These are phyloP conservation scores for Zasmidium angulare DNA, from an alignment of 2,329 filamentous ascomycete species.

Conservation along the genomic window DNA sequence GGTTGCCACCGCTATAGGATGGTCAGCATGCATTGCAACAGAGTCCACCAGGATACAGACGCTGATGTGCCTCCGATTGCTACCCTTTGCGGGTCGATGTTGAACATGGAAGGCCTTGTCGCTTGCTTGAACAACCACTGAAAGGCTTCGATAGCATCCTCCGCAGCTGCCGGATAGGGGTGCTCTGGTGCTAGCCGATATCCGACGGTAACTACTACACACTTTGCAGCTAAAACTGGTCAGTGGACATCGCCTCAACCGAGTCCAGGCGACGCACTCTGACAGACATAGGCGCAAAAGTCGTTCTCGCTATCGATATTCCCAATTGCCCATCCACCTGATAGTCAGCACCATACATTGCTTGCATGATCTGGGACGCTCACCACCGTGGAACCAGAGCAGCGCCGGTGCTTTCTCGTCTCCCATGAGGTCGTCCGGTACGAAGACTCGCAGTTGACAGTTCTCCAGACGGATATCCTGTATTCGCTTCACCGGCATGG, in stretches of 20 bases:
- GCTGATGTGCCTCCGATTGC: conserved; percentile 20
- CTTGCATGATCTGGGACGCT: not conserved
- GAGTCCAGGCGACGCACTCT: conserved; percentile 6
- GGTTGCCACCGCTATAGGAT: conserved; percentile 14
- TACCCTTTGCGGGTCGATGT: conserved; percentile 15
- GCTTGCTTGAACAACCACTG: conserved; percentile 36
- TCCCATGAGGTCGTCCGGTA: conserved; percentile 6
- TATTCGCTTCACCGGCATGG: conserved; percentile 12
- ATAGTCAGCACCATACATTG: not conserved
- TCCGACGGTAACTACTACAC: conserved; percentile 19
- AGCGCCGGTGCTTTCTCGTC: conserved; percentile 8
- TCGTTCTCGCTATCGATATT: conserved; percentile 23
- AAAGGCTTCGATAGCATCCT: conserved; percentile 48
- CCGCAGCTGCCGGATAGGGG: conserved; percentile 44
- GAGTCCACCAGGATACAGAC: too few relatives aligned
- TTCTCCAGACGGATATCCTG: conserved; percentile 16
- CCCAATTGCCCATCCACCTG: conserved; percentile 21
- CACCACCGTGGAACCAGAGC: conserved; percentile 14
- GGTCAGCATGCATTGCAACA: conserved; percentile 1
- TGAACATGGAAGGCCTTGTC: conserved; percentile 11
- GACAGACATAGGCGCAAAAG: conserved; percentile 23
- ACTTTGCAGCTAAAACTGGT: conserved; percentile 12
- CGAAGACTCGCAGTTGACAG: conserved; percentile 19
- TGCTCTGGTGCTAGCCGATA: conserved; percentile 49
- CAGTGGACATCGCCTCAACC: not conserved